These are phyloP conservation scores for Scedosporium boydii DNA, from an alignment of 2,329 filamentous ascomycete species.

Conservation along the genomic window DNA sequence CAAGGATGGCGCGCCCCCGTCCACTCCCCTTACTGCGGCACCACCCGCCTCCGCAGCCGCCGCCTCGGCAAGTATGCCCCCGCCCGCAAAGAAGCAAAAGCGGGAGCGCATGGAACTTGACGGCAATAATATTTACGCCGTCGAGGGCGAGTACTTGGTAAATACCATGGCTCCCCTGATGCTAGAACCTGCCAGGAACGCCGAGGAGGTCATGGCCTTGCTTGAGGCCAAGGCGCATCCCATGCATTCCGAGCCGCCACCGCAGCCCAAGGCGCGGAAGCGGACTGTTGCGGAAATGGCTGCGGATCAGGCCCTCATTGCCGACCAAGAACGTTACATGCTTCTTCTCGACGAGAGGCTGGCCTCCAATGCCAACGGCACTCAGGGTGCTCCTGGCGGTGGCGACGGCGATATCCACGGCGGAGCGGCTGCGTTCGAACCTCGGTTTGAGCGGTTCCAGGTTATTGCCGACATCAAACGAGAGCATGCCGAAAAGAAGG, in stretches of 20 bases:
- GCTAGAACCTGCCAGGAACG: slow-evolving; percentile 63
- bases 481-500: slow-evolving; percentile 66
- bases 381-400: slow-evolving; percentile 47
- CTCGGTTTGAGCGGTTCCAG: slow-evolving; percentile 86
- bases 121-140: slow-evolving; percentile 59
- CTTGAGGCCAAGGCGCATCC: slow-evolving; percentile 67
- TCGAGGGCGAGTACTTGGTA: slow-evolving; percentile 67
- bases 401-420: slow-evolving; percentile 66
- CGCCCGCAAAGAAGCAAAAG: slow-evolving; percentile 59
- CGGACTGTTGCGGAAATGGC: slow-evolving; percentile 90
- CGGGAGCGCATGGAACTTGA: slow-evolving; percentile 68
- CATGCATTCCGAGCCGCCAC: slow-evolving; percentile 65
- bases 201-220: slow-evolving; percentile 60
- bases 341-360: slow-evolving; percentile 81
- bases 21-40: slow-evolving; percentile 53
- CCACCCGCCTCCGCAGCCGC: slow-evolving; percentile 53
- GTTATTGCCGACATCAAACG: slow-evolving; percentile 75
- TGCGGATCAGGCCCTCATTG: slow-evolving; percentile 85
- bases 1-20: slow-evolving; percentile 41
- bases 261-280: slow-evolving; percentile 82
- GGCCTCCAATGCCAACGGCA: slow-evolving; percentile 47
- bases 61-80: slow-evolving; percentile 47
- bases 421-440: slow-evolving; percentile 66
- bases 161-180: slow-evolving; percentile 66
- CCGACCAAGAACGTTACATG: slow-evolving; percentile 86